Base-by-base conservation (phyloP, 2,329 filamentous ascomycete genomes). In the Neonectria magnoliae region DNA sequence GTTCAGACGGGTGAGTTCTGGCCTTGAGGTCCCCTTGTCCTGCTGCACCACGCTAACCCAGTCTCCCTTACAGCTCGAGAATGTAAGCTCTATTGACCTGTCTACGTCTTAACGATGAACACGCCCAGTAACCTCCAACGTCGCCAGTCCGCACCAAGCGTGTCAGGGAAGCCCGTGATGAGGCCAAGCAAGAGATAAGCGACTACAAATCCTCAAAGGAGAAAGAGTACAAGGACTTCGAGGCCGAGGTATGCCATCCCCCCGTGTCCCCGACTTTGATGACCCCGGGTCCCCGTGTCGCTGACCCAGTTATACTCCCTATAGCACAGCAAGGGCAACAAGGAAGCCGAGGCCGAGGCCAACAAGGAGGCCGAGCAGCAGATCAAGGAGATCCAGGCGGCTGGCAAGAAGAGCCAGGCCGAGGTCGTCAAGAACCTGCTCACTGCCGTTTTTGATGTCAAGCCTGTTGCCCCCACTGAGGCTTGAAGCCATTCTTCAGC, bases 151-250 rank as follows among this genome's bases (percentile, higher is more conserved):
- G 96, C 78, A 98, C 96, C 68, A 98, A 98, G 87, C 91, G 94
- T 78, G 93, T 99, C 82, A 97, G 93, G 83, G 96, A 98, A 84
- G 96, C 96, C 69, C 93, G 95, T 78, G 90, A 93, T 77, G 96
- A 99, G 82, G 96, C 96, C 68, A 97, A 98, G 84, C 97, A 97
- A 83, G 95, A 99, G 81, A 97, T 99, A 76, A 93, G 97, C 71
- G 91, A 93, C 61, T 98, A 99, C 85, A 90, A 90, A 79, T 88
- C 90, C 76, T 83, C 91, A 75, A 99, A 98, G 85, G 96, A 99
- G 77, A 88, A 92, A 38, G 95, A 98, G 81, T 98, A 94, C 85
- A 95, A 96, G 86, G 91, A 92, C 78, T 98, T 97, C 76, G 94
- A 98, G 85, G 87, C 93, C 68, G 84, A 88, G 83, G 86, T 87